A percentile compares a stretch with the other conserved stretches of the same genome.
Evolutionary conservation across 2,329 filamentous ascomycete genomes (phyloP).

Genomic region (Trichoderma koningiopsis): DNA sequence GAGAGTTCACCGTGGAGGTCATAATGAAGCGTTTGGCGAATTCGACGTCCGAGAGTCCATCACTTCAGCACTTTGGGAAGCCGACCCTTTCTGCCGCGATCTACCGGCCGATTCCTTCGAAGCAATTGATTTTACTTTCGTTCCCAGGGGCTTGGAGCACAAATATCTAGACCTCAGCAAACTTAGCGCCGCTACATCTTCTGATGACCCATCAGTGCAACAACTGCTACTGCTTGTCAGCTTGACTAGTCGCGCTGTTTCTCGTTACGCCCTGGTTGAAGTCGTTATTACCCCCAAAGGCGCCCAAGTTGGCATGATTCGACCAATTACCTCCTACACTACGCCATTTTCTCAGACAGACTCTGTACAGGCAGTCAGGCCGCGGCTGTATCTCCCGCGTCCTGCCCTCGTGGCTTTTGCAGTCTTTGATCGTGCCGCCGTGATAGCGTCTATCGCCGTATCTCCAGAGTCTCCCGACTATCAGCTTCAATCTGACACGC

Average conservation of each 20-base stretch:
- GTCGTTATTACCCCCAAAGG: conserved; percentile 59
- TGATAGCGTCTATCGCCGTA: conserved; percentile 72
- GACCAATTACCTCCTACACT: conserved; percentile 67
- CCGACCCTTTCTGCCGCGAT: conserved; percentile 51
- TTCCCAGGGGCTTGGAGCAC: conserved; percentile 54
- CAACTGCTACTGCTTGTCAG: conserved; percentile 65
- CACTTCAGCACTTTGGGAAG: conserved; percentile 60
- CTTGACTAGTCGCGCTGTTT: conserved; percentile 53
- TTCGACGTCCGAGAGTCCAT: conserved; percentile 70
- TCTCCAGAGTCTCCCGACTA: conserved; percentile 71
- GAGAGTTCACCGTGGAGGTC: conserved; percentile 86
- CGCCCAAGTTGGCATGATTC: conserved; percentile 64
- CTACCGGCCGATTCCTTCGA: conserved; percentile 64
- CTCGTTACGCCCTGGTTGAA: conserved; percentile 77
- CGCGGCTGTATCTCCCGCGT: conserved; percentile 74
- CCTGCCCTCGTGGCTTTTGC: conserved; percentile 81
- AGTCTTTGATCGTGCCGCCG: conserved; percentile 75
- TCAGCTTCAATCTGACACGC: conserved; percentile 70
- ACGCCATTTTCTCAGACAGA: conserved; percentile 50
- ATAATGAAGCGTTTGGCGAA: conserved; percentile 73
- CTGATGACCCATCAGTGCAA: conserved; percentile 55
- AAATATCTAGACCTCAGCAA: conserved; percentile 55
- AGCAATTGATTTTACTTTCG: conserved; percentile 78
- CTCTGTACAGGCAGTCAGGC: conserved; percentile 45
- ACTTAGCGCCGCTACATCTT: conserved; percentile 52